Conservation (phyloP, 1,284 basidiomycete genomes). For the Paramarasmius palmivorus region DNA sequence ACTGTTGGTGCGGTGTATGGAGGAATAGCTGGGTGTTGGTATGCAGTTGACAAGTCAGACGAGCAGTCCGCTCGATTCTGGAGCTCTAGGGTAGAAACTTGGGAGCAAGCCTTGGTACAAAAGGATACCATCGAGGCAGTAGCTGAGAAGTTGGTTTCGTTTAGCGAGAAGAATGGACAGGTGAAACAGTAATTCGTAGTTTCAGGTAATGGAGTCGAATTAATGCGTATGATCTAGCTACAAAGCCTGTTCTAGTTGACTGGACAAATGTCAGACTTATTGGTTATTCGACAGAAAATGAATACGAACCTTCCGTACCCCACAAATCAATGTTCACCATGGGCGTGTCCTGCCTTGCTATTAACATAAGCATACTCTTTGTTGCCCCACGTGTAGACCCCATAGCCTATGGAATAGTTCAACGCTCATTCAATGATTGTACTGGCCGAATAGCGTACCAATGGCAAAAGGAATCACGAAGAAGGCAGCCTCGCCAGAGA, state of each 20-base stretch:
- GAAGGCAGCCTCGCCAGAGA: constrained; percentile 77
- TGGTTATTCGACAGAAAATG: no score
- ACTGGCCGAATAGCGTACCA: constrained; percentile 46
- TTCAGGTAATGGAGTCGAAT: no score
- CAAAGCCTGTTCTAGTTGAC: no score
- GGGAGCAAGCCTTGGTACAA: constrained; percentile 31
- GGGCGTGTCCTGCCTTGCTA: constrained; percentile 80
- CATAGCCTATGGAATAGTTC: constrained; percentile 62
- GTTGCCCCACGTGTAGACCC: constrained; percentile 83
- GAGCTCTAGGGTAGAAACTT: constrained; percentile 34
- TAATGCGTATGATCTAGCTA: no score
- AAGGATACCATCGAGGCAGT: constrained; percentile 35
- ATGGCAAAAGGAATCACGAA: constrained; percentile 77
- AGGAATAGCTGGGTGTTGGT: constrained; percentile 42
- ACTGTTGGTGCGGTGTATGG: constrained; percentile 44
- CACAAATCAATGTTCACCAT: constrained; percentile 33
- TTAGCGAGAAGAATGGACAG: constrained; percentile 6
- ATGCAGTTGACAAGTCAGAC: constrained; percentile 25
- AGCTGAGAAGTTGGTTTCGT: constrained; percentile 32
- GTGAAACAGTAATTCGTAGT: no score
- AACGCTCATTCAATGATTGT: constrained; percentile 5
- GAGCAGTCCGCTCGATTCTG: constrained; percentile 30
- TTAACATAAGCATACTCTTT: constrained; percentile 69
- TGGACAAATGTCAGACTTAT: no score
- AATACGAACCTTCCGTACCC: no score